Evolutionary conservation across 495 filamentous ascomycete genomes (phyloP).

Genomic region (Talaromyces proteolyticus): DNA sequence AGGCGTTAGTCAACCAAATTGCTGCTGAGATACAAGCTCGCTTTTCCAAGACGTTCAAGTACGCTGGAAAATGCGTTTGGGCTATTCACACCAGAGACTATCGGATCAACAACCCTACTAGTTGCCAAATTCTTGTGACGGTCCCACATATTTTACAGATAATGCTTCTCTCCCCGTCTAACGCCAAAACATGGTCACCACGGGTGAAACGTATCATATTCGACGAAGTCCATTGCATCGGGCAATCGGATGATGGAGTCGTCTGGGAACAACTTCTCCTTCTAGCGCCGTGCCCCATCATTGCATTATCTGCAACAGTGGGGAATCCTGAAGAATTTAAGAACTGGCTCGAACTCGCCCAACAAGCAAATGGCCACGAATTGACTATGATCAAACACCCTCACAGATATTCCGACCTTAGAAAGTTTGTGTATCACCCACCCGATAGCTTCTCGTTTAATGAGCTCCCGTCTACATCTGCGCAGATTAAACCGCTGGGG

Average conservation of each 20-base stretch:
- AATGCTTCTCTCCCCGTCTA: constrained; percentile 63
- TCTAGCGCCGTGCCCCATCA: constrained; percentile 68
- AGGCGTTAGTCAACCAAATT: constrained; percentile 79
- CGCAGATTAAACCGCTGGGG: constrained; percentile 34
- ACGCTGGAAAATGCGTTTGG: constrained; percentile 63
- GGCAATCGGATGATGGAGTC: constrained; percentile 69
- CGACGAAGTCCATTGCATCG: constrained; percentile 79
- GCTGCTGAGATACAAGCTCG: constrained; percentile 66
- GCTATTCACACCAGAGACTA: constrained; percentile 73
- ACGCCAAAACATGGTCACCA: constrained; percentile 61
- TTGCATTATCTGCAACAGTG: constrained; percentile 75
- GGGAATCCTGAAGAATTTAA: constrained; percentile 69
- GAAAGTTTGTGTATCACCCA: constrained; percentile 60
- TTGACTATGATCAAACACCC: constrained; percentile 60
- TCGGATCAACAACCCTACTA: constrained; percentile 61
- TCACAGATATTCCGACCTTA: constrained; percentile 65
- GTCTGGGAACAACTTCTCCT: constrained; percentile 79
- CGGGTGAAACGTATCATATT: constrained; percentile 71
- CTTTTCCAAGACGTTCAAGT: constrained; percentile 56
- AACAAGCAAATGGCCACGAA: constrained; percentile 48
- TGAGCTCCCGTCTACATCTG: constrained; percentile 39
- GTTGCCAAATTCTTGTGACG: constrained; percentile 71
- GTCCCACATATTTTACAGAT: constrained; percentile 75
- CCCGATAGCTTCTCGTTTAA: constrained; percentile 48
- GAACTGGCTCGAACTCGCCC: constrained; percentile 58